Evolutionary conservation across 805 yeast genomes (phyloP), one percentile per base, ranked within the genome.

Genomic region (Tetrapisispora fleetii): DNA sequence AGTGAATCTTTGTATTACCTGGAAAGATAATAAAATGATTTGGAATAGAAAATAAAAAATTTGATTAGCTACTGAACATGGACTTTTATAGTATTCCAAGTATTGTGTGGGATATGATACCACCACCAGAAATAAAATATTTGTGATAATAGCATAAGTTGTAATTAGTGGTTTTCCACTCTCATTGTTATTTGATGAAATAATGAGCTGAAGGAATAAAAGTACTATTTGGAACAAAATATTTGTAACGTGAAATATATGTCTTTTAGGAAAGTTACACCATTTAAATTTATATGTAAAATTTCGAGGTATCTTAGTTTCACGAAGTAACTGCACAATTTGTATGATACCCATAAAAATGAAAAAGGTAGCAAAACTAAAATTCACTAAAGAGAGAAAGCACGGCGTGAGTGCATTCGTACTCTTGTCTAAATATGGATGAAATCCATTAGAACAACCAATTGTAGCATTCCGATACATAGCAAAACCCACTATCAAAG

Each of bases 341-440:
- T 64, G 67, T 21, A 55, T 22, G 19, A 48, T 27, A 8, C 67
- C 67, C 13, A 59, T 37, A 1, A 57, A n/a, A 6, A 49, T 42
- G 37, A 63, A 62, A 24, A 55, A 43, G 4, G 46, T 33, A 2
- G 58, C 54, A 13, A 50, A 47, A 7, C 46, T 36, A 1, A 49
- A 37, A 10, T 53, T 55, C 1, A 57, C 51, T 6, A 56, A 21
- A 2, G 67, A 56, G 7, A 65, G 35, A 47, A 65, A 65, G 44
- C 69, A 63, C 16, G 74, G 71, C 27, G 59, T 55, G 32, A 73
- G 50, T 11, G 64, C 63, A 57, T 72, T 59, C 5, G 59, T 56
- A 11, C 65, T 58, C 11, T 54, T 59, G 19, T 70, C 61, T 11
- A 65, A 60, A 28, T 72, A 57, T 4, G 72, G 72, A 28, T 55